Conservation (phyloP, 768 basidiomycete genomes). For the Tricholoma flavovirens region DNA sequence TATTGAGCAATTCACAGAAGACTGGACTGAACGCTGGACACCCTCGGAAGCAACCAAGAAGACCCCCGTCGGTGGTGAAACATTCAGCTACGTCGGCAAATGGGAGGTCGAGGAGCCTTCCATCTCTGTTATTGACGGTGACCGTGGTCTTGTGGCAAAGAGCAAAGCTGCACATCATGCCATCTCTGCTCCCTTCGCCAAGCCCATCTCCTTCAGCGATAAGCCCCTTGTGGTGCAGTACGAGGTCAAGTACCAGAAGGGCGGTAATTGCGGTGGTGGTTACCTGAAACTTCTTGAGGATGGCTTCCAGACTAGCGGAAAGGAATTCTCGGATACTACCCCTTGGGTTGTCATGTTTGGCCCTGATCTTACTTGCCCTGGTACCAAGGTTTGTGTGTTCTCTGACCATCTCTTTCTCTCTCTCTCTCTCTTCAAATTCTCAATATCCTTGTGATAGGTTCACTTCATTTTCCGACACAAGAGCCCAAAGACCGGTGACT, state of each 20-base stretch:
- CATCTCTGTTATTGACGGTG: conserved; percentile 70
- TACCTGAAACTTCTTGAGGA: conserved; percentile 95
- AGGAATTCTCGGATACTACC: conserved; percentile 91
- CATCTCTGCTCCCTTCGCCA: conserved; percentile 86
- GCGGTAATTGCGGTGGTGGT: conserved; percentile 98
- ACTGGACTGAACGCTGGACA: conserved; percentile 91
- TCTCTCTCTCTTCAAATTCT: too few species aligned
- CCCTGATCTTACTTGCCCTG: conserved; percentile 90
- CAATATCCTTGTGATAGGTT: conserved; percentile 40
- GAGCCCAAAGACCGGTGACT: conserved; percentile 87
- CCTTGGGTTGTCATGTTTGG: conserved; percentile 98
- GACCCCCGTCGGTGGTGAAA: conserved; percentile 93
- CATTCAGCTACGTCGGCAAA: conserved; percentile 94
- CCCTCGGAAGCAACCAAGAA: conserved; percentile 97
- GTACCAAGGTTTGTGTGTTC: conserved; percentile 62
- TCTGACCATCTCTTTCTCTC: too few species aligned
- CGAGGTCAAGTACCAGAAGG: conserved; percentile 99
- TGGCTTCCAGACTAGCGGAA: conserved; percentile 89
- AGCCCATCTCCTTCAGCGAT: conserved; percentile 72
- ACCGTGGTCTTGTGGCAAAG: conserved; percentile 92
- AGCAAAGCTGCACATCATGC: conserved; percentile 98
- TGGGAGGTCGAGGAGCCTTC: conserved; percentile 94
- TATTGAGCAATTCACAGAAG: conserved; percentile 92
- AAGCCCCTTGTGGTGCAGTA: conserved; percentile 95
- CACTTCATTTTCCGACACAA: conserved; percentile 99